Base-by-base conservation (phyloP, 768 basidiomycete genomes). In the Solioccasus polychromus region DNA sequence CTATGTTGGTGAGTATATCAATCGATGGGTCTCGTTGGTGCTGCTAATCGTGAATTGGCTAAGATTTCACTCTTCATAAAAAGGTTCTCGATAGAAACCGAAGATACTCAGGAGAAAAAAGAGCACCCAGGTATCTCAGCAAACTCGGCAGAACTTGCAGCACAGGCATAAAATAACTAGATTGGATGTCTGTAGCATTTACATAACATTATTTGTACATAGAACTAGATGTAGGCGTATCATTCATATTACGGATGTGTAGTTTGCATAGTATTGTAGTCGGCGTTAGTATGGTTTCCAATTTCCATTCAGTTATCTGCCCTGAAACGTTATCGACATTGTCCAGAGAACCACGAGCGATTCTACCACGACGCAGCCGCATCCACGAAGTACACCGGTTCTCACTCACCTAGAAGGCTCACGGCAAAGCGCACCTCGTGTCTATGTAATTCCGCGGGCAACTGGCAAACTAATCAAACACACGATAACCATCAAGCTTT, bases 1-100 rank as follows among this genome's bases (percentile, higher is more conserved):
- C 86, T 29, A 74, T 80, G 56, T 55, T 87, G 63, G 83, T 86
- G 59, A 59, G 72, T 68, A 26, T 25, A 18, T 18, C 23, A 24
- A 23, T 47, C 24, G 14, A 35, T 31, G 35, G 10, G 45, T 26
- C 43, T 17, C 34, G 26, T 31, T n/a, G 15, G 42, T n/a, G n/a
- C n/a, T n/a, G 20, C 46, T 25, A 29, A 44, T 54, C 47, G 58
- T 32, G 39, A 44, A 39, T 42, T 19, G 28, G 18, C 23, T 10
- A 50, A 66, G 64, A 36, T 64, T 40, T 66, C 64, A 17, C 28
- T 58, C 23, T 64, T 68, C 45, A 39, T 67, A 35, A 62, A 61
- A 47, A 55, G 44, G 25, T 57, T 56, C 23, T 50, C 61, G 17
- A 52, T 66, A 44, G 61, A 57, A 26, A 54, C 52, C 4, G 45